phyloP scores from a whole-genome alignment of 129 eudicot species.

The Flaveria trinervia region DNA sequence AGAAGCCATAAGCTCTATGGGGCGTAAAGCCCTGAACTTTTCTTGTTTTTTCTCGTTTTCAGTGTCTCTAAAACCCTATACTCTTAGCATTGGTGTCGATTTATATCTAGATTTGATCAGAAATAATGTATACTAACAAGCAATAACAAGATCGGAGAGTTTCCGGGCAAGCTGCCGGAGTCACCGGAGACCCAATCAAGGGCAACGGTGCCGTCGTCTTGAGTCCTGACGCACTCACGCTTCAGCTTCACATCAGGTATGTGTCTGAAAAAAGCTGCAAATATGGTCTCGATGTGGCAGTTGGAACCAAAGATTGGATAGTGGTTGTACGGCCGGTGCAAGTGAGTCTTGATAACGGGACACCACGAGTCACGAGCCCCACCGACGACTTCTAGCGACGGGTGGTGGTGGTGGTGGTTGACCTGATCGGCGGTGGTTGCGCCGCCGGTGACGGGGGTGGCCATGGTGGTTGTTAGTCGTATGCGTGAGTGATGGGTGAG shows the following conservation, averaged over 20 bases:
- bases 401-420: constrained; percentile 22
- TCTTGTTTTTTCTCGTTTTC: too few relatives aligned
- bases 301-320: constrained; percentile 56
- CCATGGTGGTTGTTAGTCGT: constrained; percentile 10
- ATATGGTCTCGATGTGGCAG: constrained; percentile 74
- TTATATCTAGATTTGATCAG: too few relatives aligned
- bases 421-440: not conserved
- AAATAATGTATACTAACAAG: constrained; percentile 42
- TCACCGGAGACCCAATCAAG: constrained; percentile 86
- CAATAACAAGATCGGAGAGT: constrained; percentile 53
- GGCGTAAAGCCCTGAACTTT: too few relatives aligned
- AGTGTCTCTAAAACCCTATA: too few relatives aligned
- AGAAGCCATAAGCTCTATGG: too few relatives aligned
- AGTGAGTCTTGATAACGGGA: constrained; percentile 49
- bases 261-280: constrained; percentile 62
- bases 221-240: constrained; percentile 65
- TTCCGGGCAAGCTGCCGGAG: constrained; percentile 35
- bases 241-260: constrained; percentile 57
- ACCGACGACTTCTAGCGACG: constrained; percentile 69
- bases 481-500: not conserved
- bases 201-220: constrained; percentile 60
- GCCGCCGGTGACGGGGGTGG: not conserved
- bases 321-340: constrained; percentile 48
- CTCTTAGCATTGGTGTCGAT: too few relatives aligned
- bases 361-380: constrained; percentile 52